phyloP scores from a whole-genome alignment of 768 basidiomycete genomes.

The Hygrophoropsis aurantiaca region DNA sequence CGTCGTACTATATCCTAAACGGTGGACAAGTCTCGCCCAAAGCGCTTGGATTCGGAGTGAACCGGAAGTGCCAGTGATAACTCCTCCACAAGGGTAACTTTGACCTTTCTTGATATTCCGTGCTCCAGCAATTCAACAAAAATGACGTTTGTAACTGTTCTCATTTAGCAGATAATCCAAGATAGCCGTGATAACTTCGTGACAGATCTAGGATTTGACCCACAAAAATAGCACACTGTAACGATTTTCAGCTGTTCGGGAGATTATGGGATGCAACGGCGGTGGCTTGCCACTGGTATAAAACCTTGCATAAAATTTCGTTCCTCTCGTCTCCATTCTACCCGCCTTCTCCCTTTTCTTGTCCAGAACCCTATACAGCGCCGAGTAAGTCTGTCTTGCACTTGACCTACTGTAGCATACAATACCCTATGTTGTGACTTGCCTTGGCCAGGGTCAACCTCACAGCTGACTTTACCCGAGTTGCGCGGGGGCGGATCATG shows the following conservation, averaged over 20 bases:
- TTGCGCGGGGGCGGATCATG: conserved; percentile 24
- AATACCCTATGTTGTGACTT: not conserved
- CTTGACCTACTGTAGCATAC: not conserved
- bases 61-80: conserved; percentile 9
- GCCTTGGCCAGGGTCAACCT: conserved; percentile 2
- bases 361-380: conserved; percentile 3
- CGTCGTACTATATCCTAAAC: conserved; percentile 1
- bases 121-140: not conserved
- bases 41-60: conserved; percentile 12
- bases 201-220: not conserved
- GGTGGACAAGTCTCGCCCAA: no score
- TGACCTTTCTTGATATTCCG: not conserved
- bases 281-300: conserved; percentile 25
- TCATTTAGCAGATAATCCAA: not conserved
- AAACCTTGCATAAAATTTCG: conserved; percentile 9
- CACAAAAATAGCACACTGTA: conserved; percentile 2
- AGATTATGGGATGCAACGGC: conserved; percentile 31
- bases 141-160: not conserved
- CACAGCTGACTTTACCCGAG: conserved; percentile 9
- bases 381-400: conserved; percentile 17
- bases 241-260: conserved; percentile 15
- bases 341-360: conserved; percentile 5
- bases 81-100: not conserved
- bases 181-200: conserved; percentile 1
- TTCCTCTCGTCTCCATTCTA: not conserved